Percentiles rank a stretch among this genome's conserved stretches.
phyloP scores from a whole-genome alignment of 768 basidiomycete species.

The Leccinum uliginosum region DNA sequence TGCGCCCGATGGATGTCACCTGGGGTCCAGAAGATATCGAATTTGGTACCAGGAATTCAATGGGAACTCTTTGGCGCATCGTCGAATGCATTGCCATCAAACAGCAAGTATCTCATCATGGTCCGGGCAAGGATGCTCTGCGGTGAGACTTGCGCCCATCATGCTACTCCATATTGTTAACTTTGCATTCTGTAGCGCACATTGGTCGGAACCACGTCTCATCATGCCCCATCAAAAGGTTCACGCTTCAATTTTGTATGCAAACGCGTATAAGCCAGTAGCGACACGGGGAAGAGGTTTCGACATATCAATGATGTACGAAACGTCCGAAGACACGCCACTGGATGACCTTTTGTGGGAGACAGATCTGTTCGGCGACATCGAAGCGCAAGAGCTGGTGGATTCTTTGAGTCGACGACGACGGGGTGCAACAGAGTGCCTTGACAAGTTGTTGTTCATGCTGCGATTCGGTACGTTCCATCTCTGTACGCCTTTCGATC shows the following conservation, averaged over 20 bases:
- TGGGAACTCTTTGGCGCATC: slow-evolving; percentile 3
- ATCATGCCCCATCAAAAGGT: slow-evolving; percentile 1
- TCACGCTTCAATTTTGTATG: background rate
- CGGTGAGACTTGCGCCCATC: slow-evolving; percentile 1
- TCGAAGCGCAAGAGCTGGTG: slow-evolving; percentile 3
- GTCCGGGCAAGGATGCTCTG: background rate
- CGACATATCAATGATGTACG: background rate
- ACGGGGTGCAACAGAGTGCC: slow-evolving; percentile 7
- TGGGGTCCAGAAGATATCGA: slow-evolving; percentile 16
- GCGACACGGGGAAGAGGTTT: background rate
- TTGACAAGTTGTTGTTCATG: slow-evolving; percentile 15
- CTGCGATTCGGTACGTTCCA: background rate
- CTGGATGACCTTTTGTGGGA: slow-evolving; percentile 8
- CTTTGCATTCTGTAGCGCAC: background rate
- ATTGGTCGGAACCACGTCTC: slow-evolving; percentile 11
- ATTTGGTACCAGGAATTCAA: slow-evolving; percentile 11
- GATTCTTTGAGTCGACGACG: background rate
- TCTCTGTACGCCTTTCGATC: background rate
- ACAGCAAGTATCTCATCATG: slow-evolving; percentile 3
- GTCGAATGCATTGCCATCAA: slow-evolving; percentile 11
- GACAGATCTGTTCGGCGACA: slow-evolving; percentile 6
- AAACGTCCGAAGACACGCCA: background rate
- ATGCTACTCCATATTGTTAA: background rate
- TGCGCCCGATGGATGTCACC: slow-evolving; percentile 15
- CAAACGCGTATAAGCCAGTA: background rate